Conservation (phyloP, 371 early-diverging fungal genomes). For the Sanchytrium tribonematis region DNA sequence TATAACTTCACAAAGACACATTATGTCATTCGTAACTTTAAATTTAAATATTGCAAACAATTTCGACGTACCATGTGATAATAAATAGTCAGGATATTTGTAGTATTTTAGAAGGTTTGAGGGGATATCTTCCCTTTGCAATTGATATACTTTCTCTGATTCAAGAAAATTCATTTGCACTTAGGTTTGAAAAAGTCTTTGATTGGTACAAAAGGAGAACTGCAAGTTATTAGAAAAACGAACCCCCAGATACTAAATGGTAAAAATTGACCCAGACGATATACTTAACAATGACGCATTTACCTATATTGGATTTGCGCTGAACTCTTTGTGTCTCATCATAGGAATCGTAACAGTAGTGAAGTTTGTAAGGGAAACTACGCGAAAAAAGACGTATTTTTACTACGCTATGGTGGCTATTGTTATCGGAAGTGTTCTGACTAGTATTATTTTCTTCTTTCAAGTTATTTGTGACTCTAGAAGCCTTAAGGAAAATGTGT, state of each 20-base stretch:
- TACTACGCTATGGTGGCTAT: background rate
- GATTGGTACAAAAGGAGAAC: no score
- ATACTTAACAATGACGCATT: background rate
- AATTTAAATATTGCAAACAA: background rate
- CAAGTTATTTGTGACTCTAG: slow-evolving; percentile 1
- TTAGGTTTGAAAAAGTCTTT: no score
- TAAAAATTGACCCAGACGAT: background rate
- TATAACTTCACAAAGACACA: background rate
- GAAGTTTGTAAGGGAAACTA: background rate
- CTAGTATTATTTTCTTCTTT: background rate
- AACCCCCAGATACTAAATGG: no score
- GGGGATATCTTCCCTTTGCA: background rate
- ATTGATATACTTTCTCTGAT: no score
- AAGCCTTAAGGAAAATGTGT: background rate
- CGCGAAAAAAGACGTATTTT: background rate
- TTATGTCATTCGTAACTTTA: background rate
- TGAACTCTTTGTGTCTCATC: background rate
- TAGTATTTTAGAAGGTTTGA: background rate
- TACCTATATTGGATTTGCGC: background rate
- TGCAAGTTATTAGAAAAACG: no score
- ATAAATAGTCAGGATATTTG: background rate
- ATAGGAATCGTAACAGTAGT: background rate
- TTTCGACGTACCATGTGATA: background rate
- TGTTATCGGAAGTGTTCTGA: background rate
- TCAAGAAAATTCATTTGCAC: no score